A percentile compares a stretch with the other conserved stretches of the same genome.
These are phyloP conservation scores for Tolypocladium sp. DNA, from an alignment of 2,329 filamentous ascomycete species.

Conservation along the genomic window DNA sequence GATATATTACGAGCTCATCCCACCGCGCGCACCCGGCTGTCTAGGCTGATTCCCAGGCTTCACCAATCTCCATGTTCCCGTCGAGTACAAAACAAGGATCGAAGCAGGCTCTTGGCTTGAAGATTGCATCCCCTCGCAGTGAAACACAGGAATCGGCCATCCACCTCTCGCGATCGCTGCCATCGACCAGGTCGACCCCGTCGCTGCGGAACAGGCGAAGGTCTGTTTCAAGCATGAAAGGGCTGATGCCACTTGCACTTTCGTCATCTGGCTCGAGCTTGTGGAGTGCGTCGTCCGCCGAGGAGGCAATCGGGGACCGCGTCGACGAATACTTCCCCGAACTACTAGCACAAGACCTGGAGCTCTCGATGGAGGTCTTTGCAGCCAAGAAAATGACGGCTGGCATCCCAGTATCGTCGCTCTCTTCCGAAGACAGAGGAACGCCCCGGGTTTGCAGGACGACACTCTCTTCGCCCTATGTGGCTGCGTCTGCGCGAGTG, in stretches of 20 bases:
- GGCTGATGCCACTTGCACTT: conserved; percentile 26
- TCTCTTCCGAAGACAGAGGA: conserved; percentile 20
- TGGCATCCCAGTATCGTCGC: conserved; percentile 31
- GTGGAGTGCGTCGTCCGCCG: conserved; percentile 10
- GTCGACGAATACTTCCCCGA: conserved; percentile 42
- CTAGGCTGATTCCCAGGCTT: conserved; percentile 3
- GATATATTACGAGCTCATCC: neutral
- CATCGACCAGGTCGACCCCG: conserved; percentile 8
- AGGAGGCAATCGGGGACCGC: conserved; percentile 18
- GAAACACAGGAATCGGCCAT: neutral
- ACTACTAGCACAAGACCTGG: conserved; percentile 44
- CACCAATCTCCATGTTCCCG: conserved; percentile 3
- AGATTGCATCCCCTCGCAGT: neutral
- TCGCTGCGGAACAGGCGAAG: conserved; percentile 15
- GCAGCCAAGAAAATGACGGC: conserved; percentile 42
- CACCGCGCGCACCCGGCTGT: conserved; percentile 1
- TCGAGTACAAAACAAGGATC: conserved; percentile 1
- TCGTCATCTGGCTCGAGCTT: conserved; percentile 16
- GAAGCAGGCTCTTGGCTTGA: neutral
- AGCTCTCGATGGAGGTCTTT: conserved; percentile 38
- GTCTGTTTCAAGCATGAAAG: conserved; percentile 30
- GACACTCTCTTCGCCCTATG: conserved; percentile 14
- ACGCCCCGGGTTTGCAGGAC: conserved; percentile 6
- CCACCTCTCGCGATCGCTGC: conserved; percentile 1
- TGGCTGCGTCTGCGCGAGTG: conserved; percentile 18